A percentile compares a stretch with the other conserved stretches of the same genome.
Conservation (phyloP, 495 filamentous ascomycete species). For the Aspergillus panamensis region DNA sequence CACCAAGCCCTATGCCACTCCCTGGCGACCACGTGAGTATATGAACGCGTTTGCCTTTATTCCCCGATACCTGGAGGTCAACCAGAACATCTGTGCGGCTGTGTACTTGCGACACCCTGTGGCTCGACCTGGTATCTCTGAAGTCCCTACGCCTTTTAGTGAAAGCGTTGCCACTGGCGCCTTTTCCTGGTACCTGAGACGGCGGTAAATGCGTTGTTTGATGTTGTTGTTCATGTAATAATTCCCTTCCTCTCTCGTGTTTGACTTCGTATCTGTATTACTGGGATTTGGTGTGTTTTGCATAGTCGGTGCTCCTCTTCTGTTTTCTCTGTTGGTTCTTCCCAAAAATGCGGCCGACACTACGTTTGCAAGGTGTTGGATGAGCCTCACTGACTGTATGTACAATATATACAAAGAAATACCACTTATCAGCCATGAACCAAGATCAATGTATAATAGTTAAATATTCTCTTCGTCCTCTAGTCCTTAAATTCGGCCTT, state of each 20-base stretch:
- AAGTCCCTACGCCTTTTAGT: constrained; percentile 86
- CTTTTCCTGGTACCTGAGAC: constrained; percentile 91
- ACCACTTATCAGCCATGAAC: background rate
- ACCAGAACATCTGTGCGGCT: constrained; percentile 90
- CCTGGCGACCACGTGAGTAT: constrained; percentile 83
- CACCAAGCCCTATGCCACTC: constrained; percentile 81
- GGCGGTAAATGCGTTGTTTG: constrained; percentile 48
- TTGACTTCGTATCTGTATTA: constrained; percentile 36
- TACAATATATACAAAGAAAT: background rate
- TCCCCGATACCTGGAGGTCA: constrained; percentile 92
- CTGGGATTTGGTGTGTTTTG: constrained; percentile 34
- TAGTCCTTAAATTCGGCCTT: background rate
- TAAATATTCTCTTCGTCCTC: background rate
- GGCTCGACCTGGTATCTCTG: constrained; percentile 77
- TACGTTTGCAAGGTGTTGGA: constrained; percentile 1
- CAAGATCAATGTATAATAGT: background rate
- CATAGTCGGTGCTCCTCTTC: constrained; percentile 31
- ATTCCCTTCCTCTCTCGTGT: constrained; percentile 15
- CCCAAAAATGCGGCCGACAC: background rate
- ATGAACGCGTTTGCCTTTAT: constrained; percentile 94
- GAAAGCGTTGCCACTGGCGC: constrained; percentile 63
- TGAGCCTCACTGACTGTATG: constrained; percentile 1
- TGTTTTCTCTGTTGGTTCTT: constrained; percentile 7
- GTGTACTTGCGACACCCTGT: constrained; percentile 96
- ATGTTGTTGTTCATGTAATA: constrained; percentile 4